Percentiles rank a stretch among this genome's conserved stretches.
phyloP scores from a whole-genome alignment of 1,284 basidiomycete genomes.

The Takashimella koratensis region DNA sequence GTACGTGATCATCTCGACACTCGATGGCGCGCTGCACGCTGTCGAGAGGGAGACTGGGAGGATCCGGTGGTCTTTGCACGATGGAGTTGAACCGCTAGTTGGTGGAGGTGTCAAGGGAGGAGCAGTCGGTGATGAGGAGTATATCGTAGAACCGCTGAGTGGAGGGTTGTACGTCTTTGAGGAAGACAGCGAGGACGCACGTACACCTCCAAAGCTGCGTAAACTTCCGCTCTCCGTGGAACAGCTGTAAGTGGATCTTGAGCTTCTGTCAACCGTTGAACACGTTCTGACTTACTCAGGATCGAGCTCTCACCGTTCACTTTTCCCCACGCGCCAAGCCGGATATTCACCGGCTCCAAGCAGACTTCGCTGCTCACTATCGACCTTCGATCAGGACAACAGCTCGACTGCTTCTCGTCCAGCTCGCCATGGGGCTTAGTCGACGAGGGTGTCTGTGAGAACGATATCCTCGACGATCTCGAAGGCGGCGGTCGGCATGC shows the following conservation, averaged over 20 bases:
- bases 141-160: conserved; percentile 48
- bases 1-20: conserved; percentile 45
- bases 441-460: conserved; percentile 30
- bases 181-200: conserved; percentile 14
- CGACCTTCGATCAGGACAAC: conserved; percentile 45
- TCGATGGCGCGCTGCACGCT: conserved; percentile 48
- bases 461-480: conserved; percentile 39
- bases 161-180: conserved; percentile 46
- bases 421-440: conserved; percentile 13
- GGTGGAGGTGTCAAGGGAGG: conserved; percentile 34
- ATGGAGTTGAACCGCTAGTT: conserved; percentile 43
- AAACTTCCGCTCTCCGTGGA: conserved; percentile 47
- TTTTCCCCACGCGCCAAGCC: conserved; percentile 43
- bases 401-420: conserved; percentile 41
- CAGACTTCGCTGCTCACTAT: conserved; percentile 45
- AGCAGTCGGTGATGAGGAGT: conserved; percentile 31
- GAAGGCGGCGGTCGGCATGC: conserved; percentile 27
- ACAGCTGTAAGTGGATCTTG: conserved; percentile 43
- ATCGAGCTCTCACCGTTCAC: conserved; percentile 48
- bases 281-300: conserved; percentile 18
- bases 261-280: no score
- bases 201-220: conserved; percentile 34
- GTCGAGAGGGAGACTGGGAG: conserved; percentile 43
- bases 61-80: conserved; percentile 37
- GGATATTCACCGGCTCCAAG: conserved; percentile 47